Evolutionary conservation across 225 moss, liverwort and hornwort species (phyloP).

Genomic region (Polytrichum formosum): DNA sequence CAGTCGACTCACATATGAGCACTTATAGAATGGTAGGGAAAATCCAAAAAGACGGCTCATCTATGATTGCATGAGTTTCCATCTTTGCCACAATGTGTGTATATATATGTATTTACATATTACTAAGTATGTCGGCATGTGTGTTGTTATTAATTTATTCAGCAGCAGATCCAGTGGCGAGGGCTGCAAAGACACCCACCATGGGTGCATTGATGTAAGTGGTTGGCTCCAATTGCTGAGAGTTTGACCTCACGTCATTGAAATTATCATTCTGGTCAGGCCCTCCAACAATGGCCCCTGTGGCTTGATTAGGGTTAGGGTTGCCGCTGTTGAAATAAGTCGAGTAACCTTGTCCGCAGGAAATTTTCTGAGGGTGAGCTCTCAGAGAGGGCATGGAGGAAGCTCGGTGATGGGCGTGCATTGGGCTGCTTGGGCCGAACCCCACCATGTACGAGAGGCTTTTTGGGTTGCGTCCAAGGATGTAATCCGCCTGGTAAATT

Average conservation of each 20-base stretch:
- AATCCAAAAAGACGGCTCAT: too few relatives aligned
- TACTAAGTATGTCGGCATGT: too few relatives aligned
- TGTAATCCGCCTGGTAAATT: slow-evolving; percentile 60
- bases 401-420: slow-evolving; percentile 64
- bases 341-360: slow-evolving; percentile 19
- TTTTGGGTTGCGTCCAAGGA: slow-evolving; percentile 64
- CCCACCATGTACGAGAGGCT: slow-evolving; percentile 77
- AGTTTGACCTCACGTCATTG: slow-evolving; percentile 24
- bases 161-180: slow-evolving; percentile 11
- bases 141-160: too few relatives aligned
- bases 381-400: slow-evolving; percentile 23
- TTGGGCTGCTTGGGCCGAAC: slow-evolving; percentile 48
- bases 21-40: too few relatives aligned
- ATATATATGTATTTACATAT: too few relatives aligned
- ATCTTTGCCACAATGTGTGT: too few relatives aligned
- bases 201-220: slow-evolving; percentile 30
- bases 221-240: slow-evolving; percentile 30
- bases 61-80: too few relatives aligned
- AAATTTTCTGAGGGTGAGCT: slow-evolving; percentile 17
- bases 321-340: slow-evolving; percentile 10
- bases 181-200: slow-evolving; percentile 22
- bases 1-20: too few relatives aligned
- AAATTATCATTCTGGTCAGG: slow-evolving; percentile 31
- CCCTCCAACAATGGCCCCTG: slow-evolving; percentile 33
- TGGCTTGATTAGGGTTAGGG: slow-evolving; percentile 32